Evolutionary conservation across 2,329 filamentous ascomycete species (phyloP).

Genomic region (Botryotinia calthae): DNA sequence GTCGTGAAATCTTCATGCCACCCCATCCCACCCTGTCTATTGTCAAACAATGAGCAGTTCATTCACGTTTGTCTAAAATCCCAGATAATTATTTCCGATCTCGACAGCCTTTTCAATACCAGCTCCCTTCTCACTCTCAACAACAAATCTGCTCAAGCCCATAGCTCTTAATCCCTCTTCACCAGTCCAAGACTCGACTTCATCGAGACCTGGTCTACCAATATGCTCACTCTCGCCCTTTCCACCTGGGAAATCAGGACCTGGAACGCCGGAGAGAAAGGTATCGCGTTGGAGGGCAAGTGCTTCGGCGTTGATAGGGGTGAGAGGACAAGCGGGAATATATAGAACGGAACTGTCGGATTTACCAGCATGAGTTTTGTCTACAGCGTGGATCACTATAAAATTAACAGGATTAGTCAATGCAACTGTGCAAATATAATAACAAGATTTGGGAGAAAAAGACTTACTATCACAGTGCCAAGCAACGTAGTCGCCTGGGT

Average conservation of each 20-base stretch:
- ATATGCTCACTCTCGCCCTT: constrained; percentile 60
- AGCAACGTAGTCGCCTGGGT: constrained; percentile 66
- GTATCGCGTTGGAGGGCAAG: constrained; percentile 68
- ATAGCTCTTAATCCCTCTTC: constrained; percentile 54
- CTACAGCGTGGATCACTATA: constrained; percentile 65
- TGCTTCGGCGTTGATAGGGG: constrained; percentile 69
- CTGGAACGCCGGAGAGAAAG: constrained; percentile 65
- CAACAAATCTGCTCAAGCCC: constrained; percentile 45
- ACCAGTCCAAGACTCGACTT: constrained; percentile 44
- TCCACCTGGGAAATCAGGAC: constrained; percentile 70
- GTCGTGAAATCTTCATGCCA: background rate
- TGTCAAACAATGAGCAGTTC: background rate
- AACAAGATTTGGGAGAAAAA: background rate
- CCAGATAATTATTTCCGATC: background rate
- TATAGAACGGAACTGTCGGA: constrained; percentile 82
- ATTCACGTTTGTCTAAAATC: background rate
- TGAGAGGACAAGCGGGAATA: constrained; percentile 82
- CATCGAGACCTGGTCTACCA: constrained; percentile 41
- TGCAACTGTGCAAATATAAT: no score
- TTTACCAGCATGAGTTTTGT: constrained; percentile 69
- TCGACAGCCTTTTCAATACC: constrained; percentile 2
- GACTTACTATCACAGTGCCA: constrained; percentile 50
- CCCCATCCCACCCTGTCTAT: background rate
- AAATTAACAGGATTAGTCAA: background rate
- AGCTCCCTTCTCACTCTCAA: background rate